Evolutionary conservation across 805 yeast species (phyloP).

Genomic region (Sugiyamaella smithiae): DNA sequence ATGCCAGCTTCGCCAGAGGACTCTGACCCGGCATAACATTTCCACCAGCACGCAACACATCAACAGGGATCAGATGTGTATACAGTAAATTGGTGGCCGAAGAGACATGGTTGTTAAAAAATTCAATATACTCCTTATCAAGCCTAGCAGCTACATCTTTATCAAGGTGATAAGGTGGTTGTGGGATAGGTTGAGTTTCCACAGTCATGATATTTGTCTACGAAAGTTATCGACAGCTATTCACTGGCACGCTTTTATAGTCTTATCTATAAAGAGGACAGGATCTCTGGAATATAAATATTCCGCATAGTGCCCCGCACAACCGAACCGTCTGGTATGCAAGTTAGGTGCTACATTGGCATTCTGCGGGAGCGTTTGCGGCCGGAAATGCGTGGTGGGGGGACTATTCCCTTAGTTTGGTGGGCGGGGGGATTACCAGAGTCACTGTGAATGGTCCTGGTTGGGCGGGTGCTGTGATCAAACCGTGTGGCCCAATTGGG

Average conservation of each 20-base stretch:
- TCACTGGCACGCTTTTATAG: too few relatives aligned
- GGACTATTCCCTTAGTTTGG: too few relatives aligned
- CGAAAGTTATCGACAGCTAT: too few relatives aligned
- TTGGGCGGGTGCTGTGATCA: background rate
- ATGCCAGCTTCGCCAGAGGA: constrained; percentile 32
- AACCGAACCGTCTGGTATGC: too few relatives aligned
- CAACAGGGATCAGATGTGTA: constrained; percentile 40
- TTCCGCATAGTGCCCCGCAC: too few relatives aligned
- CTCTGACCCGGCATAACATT: constrained; percentile 46
- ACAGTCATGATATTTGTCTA: constrained; percentile 10
- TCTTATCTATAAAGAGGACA: too few relatives aligned
- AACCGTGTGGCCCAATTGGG: background rate
- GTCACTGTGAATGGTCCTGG: too few relatives aligned
- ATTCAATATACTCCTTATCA: constrained; percentile 41
- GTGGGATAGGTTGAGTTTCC: constrained; percentile 15
- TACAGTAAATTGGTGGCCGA: constrained; percentile 33
- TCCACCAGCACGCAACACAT: constrained; percentile 34
- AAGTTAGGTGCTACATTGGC: too few relatives aligned
- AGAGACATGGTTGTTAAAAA: constrained; percentile 35
- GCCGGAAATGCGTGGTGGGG: too few relatives aligned
- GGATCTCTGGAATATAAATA: too few relatives aligned
- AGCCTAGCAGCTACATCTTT: constrained; percentile 32
- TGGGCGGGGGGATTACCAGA: too few relatives aligned
- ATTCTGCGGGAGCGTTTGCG: too few relatives aligned
- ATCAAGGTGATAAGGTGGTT: constrained; percentile 35